phyloP scores from a whole-genome alignment of 2,329 filamentous ascomycete genomes.

The Monosporascus cannonballus region DNA sequence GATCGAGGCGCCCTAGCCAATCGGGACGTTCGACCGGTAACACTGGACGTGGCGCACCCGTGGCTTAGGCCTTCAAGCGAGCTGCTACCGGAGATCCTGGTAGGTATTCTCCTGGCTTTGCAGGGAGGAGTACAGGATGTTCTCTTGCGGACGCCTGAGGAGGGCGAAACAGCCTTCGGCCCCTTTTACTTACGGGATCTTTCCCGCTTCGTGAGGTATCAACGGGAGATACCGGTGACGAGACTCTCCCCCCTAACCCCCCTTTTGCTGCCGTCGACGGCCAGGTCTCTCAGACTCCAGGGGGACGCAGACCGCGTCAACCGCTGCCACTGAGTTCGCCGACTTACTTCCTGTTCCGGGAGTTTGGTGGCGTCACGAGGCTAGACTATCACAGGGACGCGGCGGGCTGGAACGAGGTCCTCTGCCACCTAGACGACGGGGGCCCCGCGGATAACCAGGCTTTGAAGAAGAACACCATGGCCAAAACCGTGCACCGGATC shows the following conservation, averaged over 20 bases:
- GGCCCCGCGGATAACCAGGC: neutral
- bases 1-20: neutral
- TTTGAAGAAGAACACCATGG: neutral
- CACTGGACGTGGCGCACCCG: neutral
- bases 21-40: neutral
- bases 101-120: neutral
- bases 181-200: neutral
- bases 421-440: too few relatives aligned
- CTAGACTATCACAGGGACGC: neutral
- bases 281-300: neutral
- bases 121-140: neutral
- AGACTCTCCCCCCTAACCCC: neutral
- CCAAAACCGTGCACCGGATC: neutral
- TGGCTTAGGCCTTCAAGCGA: neutral
- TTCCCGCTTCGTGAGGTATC: too few relatives aligned
- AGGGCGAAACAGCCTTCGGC: neutral
- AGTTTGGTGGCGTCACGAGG: neutral
- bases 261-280: neutral
- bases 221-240: neutral
- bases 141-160: neutral
- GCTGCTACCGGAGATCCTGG: neutral
- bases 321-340: neutral
- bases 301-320: neutral
- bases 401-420: neutral
- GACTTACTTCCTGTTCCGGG: neutral